Conservation (phyloP, 148 eudicot genomes). For the Cornus kousa region DNA sequence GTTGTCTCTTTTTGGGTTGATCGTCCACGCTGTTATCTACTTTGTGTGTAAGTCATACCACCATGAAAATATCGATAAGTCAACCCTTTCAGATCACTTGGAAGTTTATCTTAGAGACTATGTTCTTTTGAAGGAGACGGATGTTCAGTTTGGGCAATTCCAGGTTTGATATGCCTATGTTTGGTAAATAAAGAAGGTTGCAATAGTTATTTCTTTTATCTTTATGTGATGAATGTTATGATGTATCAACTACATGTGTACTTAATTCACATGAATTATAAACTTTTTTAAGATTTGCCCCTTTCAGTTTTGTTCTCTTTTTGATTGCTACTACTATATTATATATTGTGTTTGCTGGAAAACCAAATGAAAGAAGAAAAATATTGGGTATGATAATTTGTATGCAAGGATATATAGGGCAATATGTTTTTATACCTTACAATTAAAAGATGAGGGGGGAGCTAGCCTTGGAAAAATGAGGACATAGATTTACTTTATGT, state of each 20-base stretch:
- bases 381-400: too few species aligned
- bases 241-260: neutral
- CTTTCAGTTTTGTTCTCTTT: too few species aligned
- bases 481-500: too few species aligned
- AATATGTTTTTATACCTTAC: too few species aligned
- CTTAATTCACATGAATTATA: too few species aligned
- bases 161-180: neutral
- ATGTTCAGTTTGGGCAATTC: constrained; percentile 10
- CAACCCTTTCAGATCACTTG: constrained; percentile 13
- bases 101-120: constrained; percentile 20
- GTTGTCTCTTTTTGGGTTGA: constrained; percentile 4
- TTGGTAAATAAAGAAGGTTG: neutral
- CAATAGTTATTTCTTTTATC: neutral
- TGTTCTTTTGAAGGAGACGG: constrained; percentile 15
- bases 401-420: too few species aligned
- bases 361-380: too few species aligned
- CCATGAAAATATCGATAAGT: constrained; percentile 21
- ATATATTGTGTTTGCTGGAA: too few species aligned
- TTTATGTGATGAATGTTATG: neutral
- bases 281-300: too few species aligned
- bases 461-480: too few species aligned
- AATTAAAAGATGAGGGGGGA: too few species aligned
- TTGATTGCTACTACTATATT: too few species aligned
- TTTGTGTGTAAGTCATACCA: constrained; percentile 20
- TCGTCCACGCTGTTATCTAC: constrained; percentile 15